Base-by-base conservation (phyloP, 2,329 filamentous ascomycete genomes). In the Xylariaceae sp. region DNA sequence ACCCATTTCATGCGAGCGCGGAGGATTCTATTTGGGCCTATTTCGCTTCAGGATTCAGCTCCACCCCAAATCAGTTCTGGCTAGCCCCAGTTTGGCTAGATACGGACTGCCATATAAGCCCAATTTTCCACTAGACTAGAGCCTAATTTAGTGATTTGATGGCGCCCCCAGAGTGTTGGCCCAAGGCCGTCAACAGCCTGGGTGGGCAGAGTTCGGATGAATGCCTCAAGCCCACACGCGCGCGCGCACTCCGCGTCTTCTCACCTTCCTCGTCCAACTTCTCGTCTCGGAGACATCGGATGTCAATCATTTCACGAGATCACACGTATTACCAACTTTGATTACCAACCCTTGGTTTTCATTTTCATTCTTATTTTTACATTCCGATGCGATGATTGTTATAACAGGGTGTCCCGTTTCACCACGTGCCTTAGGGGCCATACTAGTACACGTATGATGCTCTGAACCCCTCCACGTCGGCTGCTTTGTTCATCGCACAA, bases 1-100 rank as follows among this genome's bases (percentile, higher is more conserved):
- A 47, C 46, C 30, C 20, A 23, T 32, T 54, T 59, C 50, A 59
- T 59, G 56, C 56, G 27, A 35, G 13, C 16, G 15, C 21, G 20
- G 10, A 35, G 45, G 46, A 53, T 26, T 45, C 33, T 16, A 30
- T 37, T 39, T 24, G n/a, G 16, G 24, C 27, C 42, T 49, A 55
- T 50, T 44, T 57, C 50, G 53, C 49, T 57, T 57, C 48, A 16
- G 46, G 36, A 20, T 18, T 33, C 20, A 27, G 26, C 48, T 50
- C 53, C 53, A 47, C 44, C 30, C 18, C 15, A 23, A 35, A 43
- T 18, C 6, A 20, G 36, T 8, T 48, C 23, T 50, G 46, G 29
- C n/a, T 29, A 13, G 32, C 49, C n/a, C 45, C 5, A 41, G 33
- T 23, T 4, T 23, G n/a, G 56, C 41, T 55, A 58, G 55, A 30